Evolutionary conservation across 345 rosid species (phyloP).

Genomic region (Psidium guajava): DNA sequence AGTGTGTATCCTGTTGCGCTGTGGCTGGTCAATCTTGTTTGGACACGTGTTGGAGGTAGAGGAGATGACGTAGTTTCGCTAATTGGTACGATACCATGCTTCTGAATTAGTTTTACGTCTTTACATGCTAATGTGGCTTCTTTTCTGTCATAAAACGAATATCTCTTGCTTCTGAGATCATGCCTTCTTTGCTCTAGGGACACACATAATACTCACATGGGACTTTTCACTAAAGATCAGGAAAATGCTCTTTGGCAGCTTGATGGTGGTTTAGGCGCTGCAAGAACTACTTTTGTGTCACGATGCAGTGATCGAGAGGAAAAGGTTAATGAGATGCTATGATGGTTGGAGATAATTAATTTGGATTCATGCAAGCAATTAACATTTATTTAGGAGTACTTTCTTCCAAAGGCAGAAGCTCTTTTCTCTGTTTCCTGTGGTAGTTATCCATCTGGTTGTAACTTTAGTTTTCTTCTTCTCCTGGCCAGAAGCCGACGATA

Average conservation of each 20-base stretch:
- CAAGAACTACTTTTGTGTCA: conserved; percentile 19
- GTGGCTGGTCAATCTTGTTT: neutral
- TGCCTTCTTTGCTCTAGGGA: neutral
- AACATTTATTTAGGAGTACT: neutral
- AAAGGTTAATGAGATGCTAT: conserved; percentile 17
- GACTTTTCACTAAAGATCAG: neutral
- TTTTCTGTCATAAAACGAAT: neutral
- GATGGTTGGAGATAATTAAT: neutral
- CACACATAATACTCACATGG: neutral
- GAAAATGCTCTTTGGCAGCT: neutral
- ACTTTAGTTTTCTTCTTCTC: neutral
- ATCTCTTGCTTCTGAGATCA: neutral
- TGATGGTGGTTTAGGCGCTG: conserved; percentile 13
- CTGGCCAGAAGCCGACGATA: conserved; percentile 31
- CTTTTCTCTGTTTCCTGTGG: neutral
- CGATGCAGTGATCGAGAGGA: conserved; percentile 15
- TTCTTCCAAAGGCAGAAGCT: neutral
- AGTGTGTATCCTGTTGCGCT: neutral
- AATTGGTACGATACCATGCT: neutral
- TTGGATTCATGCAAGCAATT: neutral
- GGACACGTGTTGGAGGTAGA: rapidly evolving
- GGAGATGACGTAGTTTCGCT: neutral
- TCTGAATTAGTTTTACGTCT: neutral
- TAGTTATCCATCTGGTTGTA: neutral
- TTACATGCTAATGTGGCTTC: neutral